Percentiles rank a stretch among this genome's conserved stretches.
Evolutionary conservation across 257 asterid genomes (phyloP).

Genomic region (Verbascum thapsus): DNA sequence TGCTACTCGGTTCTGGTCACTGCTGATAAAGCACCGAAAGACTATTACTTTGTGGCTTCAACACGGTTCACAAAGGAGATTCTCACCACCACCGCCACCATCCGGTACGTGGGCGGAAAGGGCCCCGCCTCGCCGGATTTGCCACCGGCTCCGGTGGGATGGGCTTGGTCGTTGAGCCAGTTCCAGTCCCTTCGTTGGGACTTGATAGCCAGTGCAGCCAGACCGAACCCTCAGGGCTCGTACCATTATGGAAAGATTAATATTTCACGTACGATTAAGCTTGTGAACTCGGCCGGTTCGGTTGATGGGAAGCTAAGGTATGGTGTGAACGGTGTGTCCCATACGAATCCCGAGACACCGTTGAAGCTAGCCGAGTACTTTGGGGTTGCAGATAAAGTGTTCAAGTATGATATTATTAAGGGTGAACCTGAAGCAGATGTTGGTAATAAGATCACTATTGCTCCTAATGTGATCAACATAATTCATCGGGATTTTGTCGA

Average conservation of each 20-base stretch:
- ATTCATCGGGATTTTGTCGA: constrained; percentile 53
- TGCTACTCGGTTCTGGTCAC: constrained; percentile 53
- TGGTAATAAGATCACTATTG: constrained; percentile 31
- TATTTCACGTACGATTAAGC: constrained; percentile 65
- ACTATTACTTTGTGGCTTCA: constrained; percentile 51
- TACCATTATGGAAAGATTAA: constrained; percentile 75
- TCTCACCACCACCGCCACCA: constrained; percentile 34
- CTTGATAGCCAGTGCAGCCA: constrained; percentile 73
- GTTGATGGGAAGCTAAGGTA: constrained; percentile 59
- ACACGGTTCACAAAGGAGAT: constrained; percentile 51
- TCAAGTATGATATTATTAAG: constrained; percentile 45
- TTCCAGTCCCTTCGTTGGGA: constrained; percentile 63
- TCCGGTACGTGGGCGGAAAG: constrained; percentile 47
- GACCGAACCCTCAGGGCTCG: constrained; percentile 87
- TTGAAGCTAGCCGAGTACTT: constrained; percentile 63
- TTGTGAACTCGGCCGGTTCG: constrained; percentile 37
- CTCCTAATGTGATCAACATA: constrained; percentile 43
- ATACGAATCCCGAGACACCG: constrained; percentile 52
- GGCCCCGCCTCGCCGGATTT: constrained; percentile 31
- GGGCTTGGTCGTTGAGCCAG: constrained; percentile 72
- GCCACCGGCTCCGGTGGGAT: constrained; percentile 52
- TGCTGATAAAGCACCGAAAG: constrained; percentile 45
- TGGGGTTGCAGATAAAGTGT: constrained; percentile 43
- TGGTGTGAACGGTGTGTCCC: constrained; percentile 64
- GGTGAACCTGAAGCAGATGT: constrained; percentile 39